Base-by-base conservation (phyloP, 2,329 filamentous ascomycete species). In the Exophiala viscosa region DNA sequence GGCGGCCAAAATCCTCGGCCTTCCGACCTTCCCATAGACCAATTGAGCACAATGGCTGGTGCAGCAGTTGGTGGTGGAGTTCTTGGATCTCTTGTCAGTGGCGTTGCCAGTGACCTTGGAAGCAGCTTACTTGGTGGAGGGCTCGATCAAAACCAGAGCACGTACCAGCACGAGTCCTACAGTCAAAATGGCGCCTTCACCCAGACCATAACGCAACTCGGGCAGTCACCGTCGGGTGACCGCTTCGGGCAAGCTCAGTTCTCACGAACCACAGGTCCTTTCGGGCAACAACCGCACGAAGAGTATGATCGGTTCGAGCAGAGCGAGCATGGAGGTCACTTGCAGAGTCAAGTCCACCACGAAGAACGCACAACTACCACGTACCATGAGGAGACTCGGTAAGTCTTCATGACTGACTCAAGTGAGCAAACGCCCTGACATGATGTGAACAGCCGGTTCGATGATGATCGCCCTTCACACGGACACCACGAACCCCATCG, bases 1-100 rank as follows among this genome's bases (percentile, higher is more conserved):
- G 54, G 55, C 45, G 58, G 53, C 13, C 33, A 47, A 28, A 36
- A 42, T 9, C 39, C 52, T 49, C 43, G 55, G 14, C 50, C 50
- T 31, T 50, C 33, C 9, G 56, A 55, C 39, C 15, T 52, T 7
- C 9, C 48, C 33, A 33, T 42, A n/a, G 53, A 48, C 41, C 62
- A 48, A 52, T 57, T 58, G 52, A 73, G 74, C 64, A 76, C 79
- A 62, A 66, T 80, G 47, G 80, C 80, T 6, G 77, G 79, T 53
- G 77, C 84, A 60, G 81, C 80, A 42, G 78, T 82, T 44, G 82
- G 82, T 40, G 83, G 83, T 43, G 83, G 85, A 45, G 81, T 81
- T 9, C 67, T 90, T 1, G 86, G 87, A 28, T 56, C 52, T 31
- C 72, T 95, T 39, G 75, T 95, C 10, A 85, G 84, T 49, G 82